These are phyloP conservation scores for Arbutus unedo DNA, from an alignment of 148 eudicot species.

Conservation along the genomic window DNA sequence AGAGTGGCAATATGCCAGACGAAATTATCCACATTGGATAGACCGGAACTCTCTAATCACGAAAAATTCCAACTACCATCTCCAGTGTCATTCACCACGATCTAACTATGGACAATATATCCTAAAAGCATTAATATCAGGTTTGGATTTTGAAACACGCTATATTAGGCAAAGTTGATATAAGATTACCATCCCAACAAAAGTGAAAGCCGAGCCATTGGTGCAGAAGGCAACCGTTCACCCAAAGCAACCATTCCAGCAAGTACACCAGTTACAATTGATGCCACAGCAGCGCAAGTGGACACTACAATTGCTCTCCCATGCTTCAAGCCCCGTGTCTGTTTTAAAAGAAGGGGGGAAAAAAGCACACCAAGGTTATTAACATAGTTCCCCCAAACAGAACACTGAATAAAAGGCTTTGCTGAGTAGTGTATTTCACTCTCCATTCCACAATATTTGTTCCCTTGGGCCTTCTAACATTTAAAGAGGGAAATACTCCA, in stretches of 20 bases:
- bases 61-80: background rate
- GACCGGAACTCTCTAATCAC: background rate
- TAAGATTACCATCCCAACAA: constrained; percentile 81
- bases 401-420: background rate
- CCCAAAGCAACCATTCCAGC: constrained; percentile 98
- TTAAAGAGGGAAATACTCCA: background rate
- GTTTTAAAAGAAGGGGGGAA: constrained; percentile 19
- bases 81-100: background rate
- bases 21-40: background rate
- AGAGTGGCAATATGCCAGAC: background rate
- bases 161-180: background rate
- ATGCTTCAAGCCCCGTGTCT: constrained; percentile 97
- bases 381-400: background rate
- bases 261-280: constrained; percentile 90
- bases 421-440: background rate
- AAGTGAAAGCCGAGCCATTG: constrained; percentile 60
- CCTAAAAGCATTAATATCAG: background rate
- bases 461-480: background rate
- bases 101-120: background rate
- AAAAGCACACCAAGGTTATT: constrained; percentile 14
- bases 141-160: background rate
- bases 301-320: constrained; percentile 98
- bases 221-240: constrained; percentile 83
- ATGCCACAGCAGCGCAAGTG: constrained; percentile 96
- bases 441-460: background rate